Evolutionary conservation across 2,329 filamentous ascomycete species (phyloP), one percentile per base, ranked within the genome.

Genomic region (Phaeosphaeria sp.): DNA sequence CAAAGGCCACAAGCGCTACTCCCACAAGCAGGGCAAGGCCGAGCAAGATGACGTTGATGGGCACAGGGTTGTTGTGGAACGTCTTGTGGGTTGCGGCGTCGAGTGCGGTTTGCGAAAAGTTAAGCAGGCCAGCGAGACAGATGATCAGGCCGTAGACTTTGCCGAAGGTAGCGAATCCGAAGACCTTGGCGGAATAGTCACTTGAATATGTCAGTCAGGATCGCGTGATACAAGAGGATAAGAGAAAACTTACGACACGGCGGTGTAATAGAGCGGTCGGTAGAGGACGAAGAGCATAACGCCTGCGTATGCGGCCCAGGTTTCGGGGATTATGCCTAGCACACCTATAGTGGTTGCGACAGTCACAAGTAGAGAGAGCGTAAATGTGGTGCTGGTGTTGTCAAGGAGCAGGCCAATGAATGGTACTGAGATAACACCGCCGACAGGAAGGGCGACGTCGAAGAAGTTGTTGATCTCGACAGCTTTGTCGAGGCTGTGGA

Each of bases 91-190:
- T 92, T 36, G 94, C 74, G 22, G 89, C 86, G 74, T 97, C 93
- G 33, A 97, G 82, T 0, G 86, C 92, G 5, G 89, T 89, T 79
- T 96, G 92, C 1, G 86, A 86, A 71, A 97, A 93, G 77, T 96
- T 96, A 70, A 93, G 84, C 0, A 97, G 75, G 0, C 93, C 93
- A 0, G 92, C 89, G 1, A 95, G 79, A 77, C 91, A 96, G 66
- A 97, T 96, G 64, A 96, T 90, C 20, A 93, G 84, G 11, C 93
- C 93, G 77, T 97, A 97, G n/a, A 97, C 92, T 56, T 91, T 96
- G 46, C 93, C 93, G 67, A 97, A 97, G 0, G 92, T 96, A 59
- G 88, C 76, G 79, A 96, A 96, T 17, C 93, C 93, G 74, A 97
- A 97, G 36, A 97, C 92, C 78, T 96, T 96, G 59, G 92, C 92